These are phyloP conservation scores for Artemisia annua DNA, from an alignment of 129 eudicot genomes.

Conservation along the genomic window DNA sequence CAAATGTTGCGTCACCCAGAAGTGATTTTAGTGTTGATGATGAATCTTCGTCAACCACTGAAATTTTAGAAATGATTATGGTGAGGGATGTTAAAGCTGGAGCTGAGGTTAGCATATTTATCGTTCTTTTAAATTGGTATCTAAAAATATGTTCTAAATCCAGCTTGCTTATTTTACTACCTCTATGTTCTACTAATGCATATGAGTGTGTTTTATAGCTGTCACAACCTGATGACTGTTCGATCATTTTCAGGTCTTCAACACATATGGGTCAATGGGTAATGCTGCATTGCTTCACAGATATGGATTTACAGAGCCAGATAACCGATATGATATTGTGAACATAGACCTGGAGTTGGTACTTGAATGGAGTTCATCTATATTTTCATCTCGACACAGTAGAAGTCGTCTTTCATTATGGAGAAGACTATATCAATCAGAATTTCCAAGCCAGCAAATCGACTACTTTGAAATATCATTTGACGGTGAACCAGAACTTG, in stretches of 20 bases:
- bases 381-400: conserved; percentile 61
- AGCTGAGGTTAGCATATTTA: conserved; percentile 57
- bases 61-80: conserved; percentile 77
- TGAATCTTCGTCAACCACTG: conserved; percentile 31
- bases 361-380: conserved; percentile 68
- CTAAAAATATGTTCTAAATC: not conserved
- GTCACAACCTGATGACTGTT: not conserved
- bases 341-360: conserved; percentile 81
- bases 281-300: conserved; percentile 98
- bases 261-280: conserved; percentile 87
- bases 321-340: conserved; percentile 80
- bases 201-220: not conserved
- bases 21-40: conserved; percentile 18
- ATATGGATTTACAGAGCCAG: conserved; percentile 85
- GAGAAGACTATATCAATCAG: conserved; percentile 59
- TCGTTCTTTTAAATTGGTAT: not conserved
- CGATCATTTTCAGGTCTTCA: conserved; percentile 64
- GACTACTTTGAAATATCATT: conserved; percentile 84
- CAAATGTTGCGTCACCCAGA: conserved; percentile 17
- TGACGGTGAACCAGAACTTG: conserved; percentile 84
- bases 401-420: conserved; percentile 65
- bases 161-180: too few species aligned
- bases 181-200: not conserved
- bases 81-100: conserved; percentile 90
- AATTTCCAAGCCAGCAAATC: conserved; percentile 49